Evolutionary conservation across 306 rosid species (phyloP), one percentile per base, ranked within the genome.

Genomic region (Inga laurina): DNA sequence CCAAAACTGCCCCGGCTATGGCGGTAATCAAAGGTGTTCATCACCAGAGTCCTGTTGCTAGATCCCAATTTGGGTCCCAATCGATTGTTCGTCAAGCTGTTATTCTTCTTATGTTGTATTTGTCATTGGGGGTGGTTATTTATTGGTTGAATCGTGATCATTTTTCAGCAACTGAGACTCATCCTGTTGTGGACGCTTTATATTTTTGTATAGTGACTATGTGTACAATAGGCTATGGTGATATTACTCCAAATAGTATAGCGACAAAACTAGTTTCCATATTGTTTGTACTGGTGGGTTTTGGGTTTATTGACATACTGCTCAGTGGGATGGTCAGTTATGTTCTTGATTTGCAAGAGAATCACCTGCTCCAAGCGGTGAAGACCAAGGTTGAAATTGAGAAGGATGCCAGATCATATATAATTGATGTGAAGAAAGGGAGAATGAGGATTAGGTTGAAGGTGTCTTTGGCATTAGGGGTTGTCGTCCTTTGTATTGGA

Each of bases 361-460:
- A 61, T 88, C 92, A 97, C 77, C 72, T 94, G 88, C 83, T 94
- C 57, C 86, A 80, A 81, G 83, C 88, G 8, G 90, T 97, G 72
- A 89, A 92, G 82, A 76, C 86, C 22, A 88, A 79, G 78, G 90
- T 88, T 32, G 90, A 75, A 16, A 44, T 43, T 46, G 76, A 72
- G 87, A 89, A 71, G 52, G 94, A 89, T 75, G 86, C 83, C 4
- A 86, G 72, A 46, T 94, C 98, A 1, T 94, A 91, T 76, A 87
- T 97, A 78, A 75, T 97, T 77, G 99, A 97, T 88, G 90, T 91
- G 75, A 97, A 97, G 91, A 97, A 97, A 82, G 99, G 99, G 84
- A 92, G 99, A 85, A 97, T 97, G 99, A 92, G 99, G 88, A 97
- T 97, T 81, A 89, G 98, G 85, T 79, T 97, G 98, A 94, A 97